Evolutionary conservation across 805 yeast genomes (phyloP), one percentile per base, ranked within the genome.

Genomic region (Ogataea dorogensis): DNA sequence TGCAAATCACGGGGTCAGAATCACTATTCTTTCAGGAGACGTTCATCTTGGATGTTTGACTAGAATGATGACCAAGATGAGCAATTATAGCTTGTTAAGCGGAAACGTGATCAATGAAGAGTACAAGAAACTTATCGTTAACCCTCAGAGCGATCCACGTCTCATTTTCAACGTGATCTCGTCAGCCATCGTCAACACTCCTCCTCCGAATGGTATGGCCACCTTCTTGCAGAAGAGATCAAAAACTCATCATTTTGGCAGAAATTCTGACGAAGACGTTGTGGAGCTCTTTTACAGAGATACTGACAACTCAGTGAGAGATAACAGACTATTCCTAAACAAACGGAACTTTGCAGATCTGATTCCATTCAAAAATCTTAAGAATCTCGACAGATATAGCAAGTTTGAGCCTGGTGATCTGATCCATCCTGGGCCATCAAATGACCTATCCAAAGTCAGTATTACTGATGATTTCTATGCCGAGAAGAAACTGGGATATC

Each of bases 181-280:
- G 6, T 86, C 96, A 12, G 98, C 98, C 3, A 87, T 91, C 40
- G 79, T 83, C 18, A 91, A 91, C 58, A 79, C 93, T 0, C 96
- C 98, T 9, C 98, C 98, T 2, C 96, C 97, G 2, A 76, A 79
- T 54, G 80, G 81, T 5, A 84, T 91, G 83, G 93, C 95, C 0
- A 63, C 65, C 5, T 65, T 91, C 45, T 64, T 91, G 47, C 72
- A 83, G 58, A 77, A 70, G 49, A 68, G 96, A 49, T 71, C 85
- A 10, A 71, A 70, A 36, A 64, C 75, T 15, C 97, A 89, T 59
- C 79, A 73, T 43, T 81, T 80, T 48, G 83, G 75, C 52, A 58
- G 51, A 25, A 57, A 68, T 24, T 79, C 89, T 4, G 85, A 78
- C 46, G 97, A 91, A 57, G 93, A 87, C 50, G 72, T 84, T 55